Evolutionary conservation across 1,284 basidiomycete species (phyloP), one percentile per base, ranked within the genome.

Genomic region (Moesziomyces antarcticus): DNA sequence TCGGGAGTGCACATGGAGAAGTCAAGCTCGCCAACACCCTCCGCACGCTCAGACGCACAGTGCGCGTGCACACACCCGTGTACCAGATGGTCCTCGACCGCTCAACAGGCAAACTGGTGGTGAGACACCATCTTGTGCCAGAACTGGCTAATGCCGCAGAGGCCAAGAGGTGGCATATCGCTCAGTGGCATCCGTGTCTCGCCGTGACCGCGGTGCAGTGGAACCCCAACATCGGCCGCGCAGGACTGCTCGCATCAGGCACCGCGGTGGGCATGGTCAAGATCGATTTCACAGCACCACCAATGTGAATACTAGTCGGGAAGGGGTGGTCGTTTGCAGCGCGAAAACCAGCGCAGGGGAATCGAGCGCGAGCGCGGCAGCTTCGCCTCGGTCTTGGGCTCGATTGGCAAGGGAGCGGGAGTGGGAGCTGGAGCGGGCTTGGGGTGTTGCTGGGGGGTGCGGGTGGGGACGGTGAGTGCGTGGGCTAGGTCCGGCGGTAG

Each of bases 21-120:
- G 48, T 75, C 21, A 75, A 75, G 42, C 5, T 67, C 1, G 59
- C 59, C 3, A 75, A 75, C 21, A 22, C 33, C 5, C 20, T 75
- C 1, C 14, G 68, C 0, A 55, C 73, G 16, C 8, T 57, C 0
- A 8, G 53, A 1, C 13, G 68, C 5, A 42, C 35, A 14, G 53
- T 41, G 14, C 37, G 62, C 5, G 45, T 50, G 7, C 66, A 70
- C 25, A 21, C 62, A 18, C 21, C 56, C 7, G 43, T 74, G 21
- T 70, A 45, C 20, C 58, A 74, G 49, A 33, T 44, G 45, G 42
- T 55, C 4, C 5, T 70, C 14, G 24, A 70, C n/a, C 24, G 62
- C 16, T 47, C 37, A 0, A 70, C 57, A 10, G 72, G 67, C 2
- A 44, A 33, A 16, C 16, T 71, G 33, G 16, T 21, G 24, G 11